Evolutionary conservation across 768 basidiomycete genomes (phyloP), one percentile per base, ranked within the genome.

Genomic region (Lentinus brumalis): DNA sequence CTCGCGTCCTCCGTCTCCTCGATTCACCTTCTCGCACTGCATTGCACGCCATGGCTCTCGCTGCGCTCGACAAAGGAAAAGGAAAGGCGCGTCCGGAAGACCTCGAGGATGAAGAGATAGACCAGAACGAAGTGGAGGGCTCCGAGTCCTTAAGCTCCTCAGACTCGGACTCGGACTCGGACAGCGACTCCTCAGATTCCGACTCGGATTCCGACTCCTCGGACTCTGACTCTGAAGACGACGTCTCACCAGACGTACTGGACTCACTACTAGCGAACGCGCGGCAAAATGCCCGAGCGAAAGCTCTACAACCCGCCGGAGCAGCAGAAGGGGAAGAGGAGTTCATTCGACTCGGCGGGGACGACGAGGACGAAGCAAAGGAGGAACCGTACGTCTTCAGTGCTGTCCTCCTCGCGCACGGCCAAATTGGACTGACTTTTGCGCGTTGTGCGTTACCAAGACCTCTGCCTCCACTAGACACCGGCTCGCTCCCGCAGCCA

Each of bases 221-320:
- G 7, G 61, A 63, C 51, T 57, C 61, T 16, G 73, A 83, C 21
- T 73, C 69, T 18, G 82, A 82, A 59, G 75, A 76, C 5, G 79
- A 83, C 46, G 75, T 86, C 31, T 85, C 85, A 0, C 76, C 79
- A 41, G 84, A 86, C 66, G 86, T 85, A 60, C 78, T 91, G 5
- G 78, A 86, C 35, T 86, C 82, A 7, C 73, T 91, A 0, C 74
- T 93, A 12, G 81, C 86, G 62, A 83, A 81, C 57, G 90, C 89
- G 16, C 79, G 81, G 65, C 71, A 78, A 67, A 84, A 81, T 70
- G 82, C 78, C 50, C 66, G 66, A 29, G 68, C 68, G 49, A 31
- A 31, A 40, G 38, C 40, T 51, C 29, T 31, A 41, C 8, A 41
- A 30, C 9, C 49, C 35, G 50, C 69, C 44, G 65, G 66, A 52